Base-by-base conservation (phyloP, 371 early-diverging fungal species). In the Mucor ambiguus region DNA sequence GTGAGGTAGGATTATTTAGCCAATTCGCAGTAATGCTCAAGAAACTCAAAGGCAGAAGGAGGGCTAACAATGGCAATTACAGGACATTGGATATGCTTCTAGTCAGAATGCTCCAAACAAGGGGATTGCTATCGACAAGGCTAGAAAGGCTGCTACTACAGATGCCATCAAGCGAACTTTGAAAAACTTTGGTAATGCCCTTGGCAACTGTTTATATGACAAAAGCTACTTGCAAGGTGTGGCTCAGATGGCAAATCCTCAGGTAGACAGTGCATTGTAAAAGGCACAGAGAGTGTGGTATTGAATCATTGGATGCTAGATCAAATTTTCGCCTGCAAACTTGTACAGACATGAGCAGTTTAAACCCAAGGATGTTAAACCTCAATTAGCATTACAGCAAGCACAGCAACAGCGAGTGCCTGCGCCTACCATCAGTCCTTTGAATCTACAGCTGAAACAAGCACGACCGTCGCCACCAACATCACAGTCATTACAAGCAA, bases 171-270 rank as follows among this genome's bases (percentile, higher is more conserved):
- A 99, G 79, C 84, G 99, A 43, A 91, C 98, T 0, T 70, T 99
- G 62, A 87, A 95, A 8, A 84, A 87, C 63, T 99, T 98, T 85
- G 99, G 99, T 20, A 95, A 96, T 67, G 88, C 88, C 9, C 66
- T 99, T 48, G 99, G 99, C 18, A 96, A 96, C 68, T 99, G 99
- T 67, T 80, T 97, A 3, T 97, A 98, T 75, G 96, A 99, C 75
- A 98, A 97, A 79, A 82, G 85, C 11, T 98, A 83, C 77, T 61
- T 94, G 41, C 84, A 74, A 62, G 79, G 83, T 29, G 71, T 98
- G 12, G 67, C 71, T 18, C 56, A 61, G 46, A 68, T 80, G 71
- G 71, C 69, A 14, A 57, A 63, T 11, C 72, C 79, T 35, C 58
- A 65, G 48, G 84, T 81, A 81, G 59, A 28, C 30, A n/a, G n/a